These are phyloP conservation scores for Ophryocystis elektroscirrha DNA, from an alignment of 169 alveolate genomes.

Conservation along the genomic window DNA sequence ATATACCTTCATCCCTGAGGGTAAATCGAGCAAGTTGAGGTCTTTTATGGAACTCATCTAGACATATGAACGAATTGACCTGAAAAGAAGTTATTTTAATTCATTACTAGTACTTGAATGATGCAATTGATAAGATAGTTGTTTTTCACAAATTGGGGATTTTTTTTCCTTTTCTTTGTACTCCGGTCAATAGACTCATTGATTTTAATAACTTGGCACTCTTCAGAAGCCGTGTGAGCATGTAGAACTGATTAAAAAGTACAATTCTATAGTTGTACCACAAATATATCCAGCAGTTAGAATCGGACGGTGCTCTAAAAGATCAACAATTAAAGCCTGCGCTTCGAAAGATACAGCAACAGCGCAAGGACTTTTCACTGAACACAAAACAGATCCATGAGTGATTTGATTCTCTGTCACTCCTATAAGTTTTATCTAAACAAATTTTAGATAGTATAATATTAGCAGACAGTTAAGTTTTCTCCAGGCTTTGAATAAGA, in stretches of 20 bases:
- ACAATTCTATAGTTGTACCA: slow-evolving; percentile 46
- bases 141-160: slow-evolving; percentile 30
- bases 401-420: slow-evolving; percentile 69
- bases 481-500: slow-evolving; percentile 61
- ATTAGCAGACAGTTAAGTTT: slow-evolving; percentile 35
- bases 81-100: slow-evolving; percentile 1
- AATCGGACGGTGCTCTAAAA: slow-evolving; percentile 67
- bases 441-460: not conserved
- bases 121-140: slow-evolving; percentile 29
- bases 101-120: slow-evolving; percentile 12
- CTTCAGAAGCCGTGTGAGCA: slow-evolving; percentile 46
- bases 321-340: slow-evolving; percentile 57
- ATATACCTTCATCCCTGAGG: slow-evolving; percentile 70
- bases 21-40: slow-evolving; percentile 82
- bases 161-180: slow-evolving; percentile 26
- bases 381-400: slow-evolving; percentile 82
- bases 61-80: slow-evolving; percentile 52
- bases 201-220: slow-evolving; percentile 21
- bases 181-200: slow-evolving; percentile 21
- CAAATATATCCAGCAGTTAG: slow-evolving; percentile 74
- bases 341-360: slow-evolving; percentile 65
- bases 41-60: slow-evolving; percentile 58
- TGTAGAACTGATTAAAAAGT: slow-evolving; percentile 43
- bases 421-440: slow-evolving; percentile 43
- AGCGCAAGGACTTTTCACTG: slow-evolving; percentile 61